Percentiles rank a stretch among this genome's conserved stretches.
Evolutionary conservation across 495 filamentous ascomycete species (phyloP).

Genomic region (Trichocladium antarcticum): DNA sequence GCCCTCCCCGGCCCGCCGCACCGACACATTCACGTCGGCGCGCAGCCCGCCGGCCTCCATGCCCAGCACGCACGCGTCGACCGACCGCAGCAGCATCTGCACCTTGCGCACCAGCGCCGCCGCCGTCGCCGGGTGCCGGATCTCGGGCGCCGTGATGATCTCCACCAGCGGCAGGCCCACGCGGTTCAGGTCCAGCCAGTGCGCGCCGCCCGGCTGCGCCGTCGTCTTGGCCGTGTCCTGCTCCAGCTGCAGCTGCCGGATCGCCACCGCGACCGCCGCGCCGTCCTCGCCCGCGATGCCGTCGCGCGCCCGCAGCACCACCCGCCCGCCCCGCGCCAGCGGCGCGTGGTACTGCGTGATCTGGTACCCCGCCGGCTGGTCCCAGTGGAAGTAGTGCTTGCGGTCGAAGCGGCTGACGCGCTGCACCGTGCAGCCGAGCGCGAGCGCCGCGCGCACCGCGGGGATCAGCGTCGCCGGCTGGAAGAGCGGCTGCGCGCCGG

Average conservation of each 20-base stretch:
- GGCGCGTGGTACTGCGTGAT: slow-evolving; percentile 94
- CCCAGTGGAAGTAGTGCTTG: slow-evolving; percentile 98
- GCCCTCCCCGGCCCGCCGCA: slow-evolving; percentile 42
- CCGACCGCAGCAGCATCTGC: slow-evolving; percentile 66
- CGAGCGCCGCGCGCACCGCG: slow-evolving; percentile 77
- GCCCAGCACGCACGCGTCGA: slow-evolving; percentile 71
- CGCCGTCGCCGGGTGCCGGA: slow-evolving; percentile 73
- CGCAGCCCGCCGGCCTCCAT: slow-evolving; percentile 90
- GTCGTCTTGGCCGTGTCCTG: slow-evolving; percentile 96
- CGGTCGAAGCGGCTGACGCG: slow-evolving; percentile 72
- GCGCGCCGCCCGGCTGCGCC: slow-evolving; percentile 56
- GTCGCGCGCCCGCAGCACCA: slow-evolving; percentile 62
- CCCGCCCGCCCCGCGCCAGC: slow-evolving; percentile 64
- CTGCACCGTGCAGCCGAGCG: slow-evolving; percentile 69
- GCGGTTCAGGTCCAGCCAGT: slow-evolving; percentile 87
- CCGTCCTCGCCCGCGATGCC: slow-evolving; percentile 65
- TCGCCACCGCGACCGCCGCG: slow-evolving; percentile 55
- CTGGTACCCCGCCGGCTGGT: slow-evolving; percentile 92
- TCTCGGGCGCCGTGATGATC: slow-evolving; percentile 83
- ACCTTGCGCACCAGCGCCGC: slow-evolving; percentile 82
- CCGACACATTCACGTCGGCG: slow-evolving; percentile 92
- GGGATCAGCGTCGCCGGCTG: slow-evolving; percentile 77
- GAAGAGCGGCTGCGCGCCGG: slow-evolving; percentile 78
- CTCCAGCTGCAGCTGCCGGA: slow-evolving; percentile 91
- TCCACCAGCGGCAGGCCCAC: slow-evolving; percentile 85